Evolutionary conservation across 805 yeast species (phyloP).

Genomic region (Candida multigemmis): DNA sequence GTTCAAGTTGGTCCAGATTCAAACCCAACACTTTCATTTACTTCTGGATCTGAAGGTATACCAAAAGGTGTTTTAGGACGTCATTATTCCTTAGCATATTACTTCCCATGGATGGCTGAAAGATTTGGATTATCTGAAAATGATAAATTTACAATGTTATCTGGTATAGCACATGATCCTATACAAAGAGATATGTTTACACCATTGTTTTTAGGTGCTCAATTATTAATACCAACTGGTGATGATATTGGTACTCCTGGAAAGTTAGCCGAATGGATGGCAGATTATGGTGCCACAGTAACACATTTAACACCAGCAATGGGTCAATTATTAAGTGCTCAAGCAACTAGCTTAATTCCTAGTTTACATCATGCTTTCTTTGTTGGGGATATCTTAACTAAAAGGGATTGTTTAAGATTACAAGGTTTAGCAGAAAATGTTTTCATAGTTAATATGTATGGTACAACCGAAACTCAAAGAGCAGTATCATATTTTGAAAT

Average conservation of each 20-base stretch:
- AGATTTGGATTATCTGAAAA: constrained; percentile 66
- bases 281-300: constrained; percentile 80
- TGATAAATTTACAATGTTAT: constrained; percentile 93
- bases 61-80: constrained; percentile 99
- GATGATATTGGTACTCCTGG: constrained; percentile 99
- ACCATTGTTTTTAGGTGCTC: constrained; percentile 93
- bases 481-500: constrained; percentile 94
- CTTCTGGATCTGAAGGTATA: constrained; percentile 96
- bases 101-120: constrained; percentile 97
- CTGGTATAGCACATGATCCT: constrained; percentile 99
- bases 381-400: constrained; percentile 95
- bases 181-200: constrained; percentile 99
- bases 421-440: constrained; percentile 90
- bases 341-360: constrained; percentile 83
- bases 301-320: constrained; percentile 98
- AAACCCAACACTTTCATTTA: constrained; percentile 92
- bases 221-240: constrained; percentile 83
- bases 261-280: constrained; percentile 95
- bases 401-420: constrained; percentile 89
- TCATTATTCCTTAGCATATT: constrained; percentile 93
- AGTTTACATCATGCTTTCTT: constrained; percentile 91
- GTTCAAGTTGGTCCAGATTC: constrained; percentile 95
- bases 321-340: constrained; percentile 96
- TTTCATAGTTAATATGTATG: constrained; percentile 93
- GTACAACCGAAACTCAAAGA: constrained; percentile 98